Evolutionary conservation across 306 rosid genomes (phyloP).

Genomic region (Castanopsis chinensis): DNA sequence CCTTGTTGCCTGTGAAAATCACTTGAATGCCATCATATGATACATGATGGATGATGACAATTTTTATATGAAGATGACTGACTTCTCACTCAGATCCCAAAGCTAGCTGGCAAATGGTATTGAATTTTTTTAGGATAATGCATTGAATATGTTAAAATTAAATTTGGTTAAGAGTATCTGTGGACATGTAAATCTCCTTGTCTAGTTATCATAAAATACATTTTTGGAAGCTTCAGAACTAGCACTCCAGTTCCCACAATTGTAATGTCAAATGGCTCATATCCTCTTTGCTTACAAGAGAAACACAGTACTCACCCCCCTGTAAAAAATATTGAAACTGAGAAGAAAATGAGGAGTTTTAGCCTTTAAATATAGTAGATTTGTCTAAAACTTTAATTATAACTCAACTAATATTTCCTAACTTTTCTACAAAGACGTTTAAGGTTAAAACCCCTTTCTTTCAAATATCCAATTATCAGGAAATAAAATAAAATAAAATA

Average conservation of each 20-base stretch:
- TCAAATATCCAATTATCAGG: too few species aligned
- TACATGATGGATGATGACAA: conserved; percentile 13
- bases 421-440: rapidly evolving
- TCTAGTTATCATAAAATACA: not conserved
- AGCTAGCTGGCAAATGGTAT: conserved; percentile 54
- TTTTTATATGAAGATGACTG: conserved; percentile 22
- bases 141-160: conserved; percentile 10
- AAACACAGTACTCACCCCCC: too few species aligned
- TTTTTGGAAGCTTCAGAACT: too few species aligned
- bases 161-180: conserved; percentile 5
- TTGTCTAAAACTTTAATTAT: too few species aligned
- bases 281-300: too few species aligned
- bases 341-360: too few species aligned
- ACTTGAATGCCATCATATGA: conserved; percentile 35
- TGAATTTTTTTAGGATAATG: conserved; percentile 13
- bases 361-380: too few species aligned
- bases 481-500: too few species aligned
- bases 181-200: not conserved
- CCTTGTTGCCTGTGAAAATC: conserved; percentile 24
- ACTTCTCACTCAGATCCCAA: conserved; percentile 32
- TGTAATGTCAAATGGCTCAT: too few species aligned
- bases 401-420: rapidly evolving
- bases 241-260: too few species aligned
- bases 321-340: too few species aligned
- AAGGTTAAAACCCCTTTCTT: rapidly evolving